A percentile compares a stretch with the other conserved stretches of the same genome.
Evolutionary conservation across 2,329 filamentous ascomycete species (phyloP).

Genomic region (Anthostomella pinea): DNA sequence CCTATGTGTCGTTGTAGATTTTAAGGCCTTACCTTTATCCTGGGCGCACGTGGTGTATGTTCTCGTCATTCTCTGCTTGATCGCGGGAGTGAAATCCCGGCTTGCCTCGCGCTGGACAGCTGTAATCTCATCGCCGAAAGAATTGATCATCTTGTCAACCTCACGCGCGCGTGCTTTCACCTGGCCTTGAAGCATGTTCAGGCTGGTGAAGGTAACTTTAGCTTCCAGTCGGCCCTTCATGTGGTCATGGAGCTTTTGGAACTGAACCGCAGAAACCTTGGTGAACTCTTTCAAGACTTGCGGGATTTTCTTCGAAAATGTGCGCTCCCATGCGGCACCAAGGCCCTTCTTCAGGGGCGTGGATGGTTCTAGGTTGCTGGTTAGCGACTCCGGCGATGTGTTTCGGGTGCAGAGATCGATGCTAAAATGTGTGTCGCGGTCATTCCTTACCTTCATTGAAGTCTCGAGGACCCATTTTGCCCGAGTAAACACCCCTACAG

Average conservation of each 20-base stretch:
- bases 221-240: conserved; percentile 5
- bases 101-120: conserved; percentile 11
- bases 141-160: conserved; percentile 3
- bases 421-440: too few relatives aligned
- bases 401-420: not conserved
- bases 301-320: conserved; percentile 14
- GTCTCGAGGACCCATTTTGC: conserved; percentile 4
- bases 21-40: conserved; percentile 10
- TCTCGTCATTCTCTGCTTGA: conserved; percentile 6
- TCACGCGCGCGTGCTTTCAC: conserved; percentile 4
- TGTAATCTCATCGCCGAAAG: conserved; percentile 3
- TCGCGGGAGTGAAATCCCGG: conserved; percentile 7
- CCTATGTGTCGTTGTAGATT: not conserved
- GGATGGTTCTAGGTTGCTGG: conserved; percentile 11
- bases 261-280: not conserved
- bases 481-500: conserved; percentile 15
- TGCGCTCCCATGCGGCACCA: conserved; percentile 8
- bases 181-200: conserved; percentile 11
- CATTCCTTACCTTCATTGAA: conserved; percentile 24
- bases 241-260: conserved; percentile 5
- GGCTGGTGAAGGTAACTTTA: conserved; percentile 1
- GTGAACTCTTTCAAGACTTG: conserved; percentile 6
- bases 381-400: too few relatives aligned
- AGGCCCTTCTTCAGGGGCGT: conserved; percentile 10
- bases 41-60: conserved; percentile 7